A percentile compares a stretch with the other conserved stretches of the same genome.
phyloP scores from a whole-genome alignment of 2,329 filamentous ascomycete genomes.

The Fusarium kyushuense region DNA sequence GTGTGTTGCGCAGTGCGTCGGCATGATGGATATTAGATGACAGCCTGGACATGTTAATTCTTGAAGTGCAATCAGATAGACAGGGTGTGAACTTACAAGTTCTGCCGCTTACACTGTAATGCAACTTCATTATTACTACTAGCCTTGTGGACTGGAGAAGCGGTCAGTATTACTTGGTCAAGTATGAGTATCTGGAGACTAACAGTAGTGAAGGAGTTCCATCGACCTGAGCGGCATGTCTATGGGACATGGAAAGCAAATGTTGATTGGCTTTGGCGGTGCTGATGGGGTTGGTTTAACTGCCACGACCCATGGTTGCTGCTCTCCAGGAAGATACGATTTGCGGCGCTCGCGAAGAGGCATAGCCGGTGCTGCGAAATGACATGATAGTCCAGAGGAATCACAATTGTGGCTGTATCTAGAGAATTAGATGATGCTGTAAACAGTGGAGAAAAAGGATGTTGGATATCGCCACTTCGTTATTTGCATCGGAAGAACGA shows the following conservation, averaged over 20 bases:
- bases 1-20: not conserved
- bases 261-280: not conserved
- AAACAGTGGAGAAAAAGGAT: not conserved
- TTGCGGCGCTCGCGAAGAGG: not conserved
- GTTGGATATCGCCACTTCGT: not conserved
- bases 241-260: not conserved
- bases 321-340: not conserved
- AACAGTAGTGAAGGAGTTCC: not conserved
- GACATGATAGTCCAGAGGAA: not conserved
- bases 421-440: not conserved
- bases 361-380: not conserved
- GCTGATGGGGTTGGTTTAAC: not conserved
- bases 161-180: not conserved
- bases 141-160: not conserved
- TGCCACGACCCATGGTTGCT: not conserved
- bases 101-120: not conserved
- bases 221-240: not conserved
- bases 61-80: no score
- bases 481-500: not conserved
- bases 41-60: not conserved
- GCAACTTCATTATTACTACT: not conserved
- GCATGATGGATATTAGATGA: not conserved
- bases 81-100: not conserved
- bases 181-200: accelerated
- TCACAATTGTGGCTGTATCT: not conserved